Evolutionary conservation across 441 rosid species (phyloP).

Genomic region (Arabidopsis hybrid): DNA sequence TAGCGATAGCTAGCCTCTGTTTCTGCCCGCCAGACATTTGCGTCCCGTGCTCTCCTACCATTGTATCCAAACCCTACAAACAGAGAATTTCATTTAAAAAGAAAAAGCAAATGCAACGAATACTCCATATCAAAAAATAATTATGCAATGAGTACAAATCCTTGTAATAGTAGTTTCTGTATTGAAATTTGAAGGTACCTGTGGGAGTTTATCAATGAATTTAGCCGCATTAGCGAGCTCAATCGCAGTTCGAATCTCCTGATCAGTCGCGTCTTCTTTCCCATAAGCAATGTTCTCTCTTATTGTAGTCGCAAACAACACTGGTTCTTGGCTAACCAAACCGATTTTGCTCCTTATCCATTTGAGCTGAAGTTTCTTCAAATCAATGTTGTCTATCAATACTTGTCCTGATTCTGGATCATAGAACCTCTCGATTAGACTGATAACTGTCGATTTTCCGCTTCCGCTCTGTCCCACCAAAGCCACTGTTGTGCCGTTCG

Average conservation of each 20-base stretch:
- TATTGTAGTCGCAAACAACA: constrained; percentile 49
- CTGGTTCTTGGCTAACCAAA: constrained; percentile 58
- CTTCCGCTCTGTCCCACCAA: constrained; percentile 51
- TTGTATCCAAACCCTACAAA: constrained; percentile 70
- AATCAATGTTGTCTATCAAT: constrained; percentile 43
- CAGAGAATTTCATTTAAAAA: neutral
- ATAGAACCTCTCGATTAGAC: constrained; percentile 50
- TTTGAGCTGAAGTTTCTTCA: constrained; percentile 43
- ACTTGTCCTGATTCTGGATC: constrained; percentile 51
- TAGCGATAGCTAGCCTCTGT: constrained; percentile 78
- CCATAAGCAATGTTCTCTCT: constrained; percentile 52
- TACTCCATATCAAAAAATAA: neutral
- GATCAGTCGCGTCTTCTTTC: constrained; percentile 46
- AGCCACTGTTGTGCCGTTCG: constrained; percentile 44
- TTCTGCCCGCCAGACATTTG: constrained; percentile 89
- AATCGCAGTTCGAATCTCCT: constrained; percentile 42
- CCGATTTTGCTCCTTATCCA: constrained; percentile 56
- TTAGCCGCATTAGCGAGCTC: constrained; percentile 46
- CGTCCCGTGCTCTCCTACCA: constrained; percentile 84
- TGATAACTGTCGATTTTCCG: constrained; percentile 52
- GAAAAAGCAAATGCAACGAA: too few relatives aligned
- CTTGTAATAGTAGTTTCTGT: neutral
- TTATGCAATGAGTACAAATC: neutral
- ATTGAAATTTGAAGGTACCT: constrained; percentile 45
- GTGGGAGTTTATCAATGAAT: constrained; percentile 78